A percentile compares a stretch with the other conserved stretches of the same genome.
Conservation (phyloP, 2,329 filamentous ascomycete genomes). For the Diaporthe vaccinii region DNA sequence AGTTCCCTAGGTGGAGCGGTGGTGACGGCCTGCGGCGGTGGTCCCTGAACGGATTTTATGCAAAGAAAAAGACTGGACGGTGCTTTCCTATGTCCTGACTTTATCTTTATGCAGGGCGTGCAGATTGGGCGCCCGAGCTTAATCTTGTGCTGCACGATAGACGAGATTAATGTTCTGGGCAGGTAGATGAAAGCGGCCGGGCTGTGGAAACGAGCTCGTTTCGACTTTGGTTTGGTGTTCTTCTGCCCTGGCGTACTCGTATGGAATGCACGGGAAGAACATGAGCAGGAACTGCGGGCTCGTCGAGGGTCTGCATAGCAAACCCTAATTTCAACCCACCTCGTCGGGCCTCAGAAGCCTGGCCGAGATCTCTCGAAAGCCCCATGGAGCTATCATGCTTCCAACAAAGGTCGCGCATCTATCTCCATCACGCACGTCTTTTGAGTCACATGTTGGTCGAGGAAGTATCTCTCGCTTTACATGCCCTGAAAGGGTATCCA, state of each 20-base stretch:
- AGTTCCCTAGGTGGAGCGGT: not conserved
- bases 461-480: conserved; percentile 8
- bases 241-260: not conserved
- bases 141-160: conserved; percentile 26
- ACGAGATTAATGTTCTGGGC: conserved; percentile 25
- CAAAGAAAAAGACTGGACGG: not conserved
- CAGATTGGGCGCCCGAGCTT: conserved; percentile 19
- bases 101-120: conserved; percentile 17
- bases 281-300: not conserved
- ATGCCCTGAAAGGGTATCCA: conserved; percentile 25
- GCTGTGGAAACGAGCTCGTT: conserved; percentile 5
- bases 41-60: conserved; percentile 7
- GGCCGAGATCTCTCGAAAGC: conserved; percentile 8
- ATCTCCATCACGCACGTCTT: not conserved
- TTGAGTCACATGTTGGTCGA: conserved; percentile 11
- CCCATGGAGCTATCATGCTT: not conserved
- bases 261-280: not conserved
- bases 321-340: conserved; percentile 10
- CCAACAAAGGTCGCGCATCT: not conserved
- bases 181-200: not conserved
- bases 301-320: conserved; percentile 14
- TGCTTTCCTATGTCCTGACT: not conserved
- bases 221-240: not conserved
- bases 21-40: conserved; percentile 12
- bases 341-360: conserved; percentile 23